These are phyloP conservation scores for Camelina laxa DNA, from an alignment of 345 rosid genomes.

Conservation along the genomic window DNA sequence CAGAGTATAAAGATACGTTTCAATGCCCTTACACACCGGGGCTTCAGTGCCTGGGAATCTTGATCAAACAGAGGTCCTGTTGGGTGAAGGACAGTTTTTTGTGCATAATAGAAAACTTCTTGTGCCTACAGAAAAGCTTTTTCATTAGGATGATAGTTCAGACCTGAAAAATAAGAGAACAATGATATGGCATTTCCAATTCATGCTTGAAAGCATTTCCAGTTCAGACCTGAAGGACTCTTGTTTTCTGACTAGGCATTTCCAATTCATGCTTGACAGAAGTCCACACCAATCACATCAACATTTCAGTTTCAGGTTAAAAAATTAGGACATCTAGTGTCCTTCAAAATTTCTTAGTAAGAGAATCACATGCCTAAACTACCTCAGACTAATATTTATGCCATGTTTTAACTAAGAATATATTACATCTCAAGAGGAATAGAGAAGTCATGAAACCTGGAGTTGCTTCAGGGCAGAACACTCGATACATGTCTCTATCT, in stretches of 20 bases:
- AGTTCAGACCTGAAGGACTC: too few relatives aligned
- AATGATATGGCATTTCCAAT: constrained; percentile 5
- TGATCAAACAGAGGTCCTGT: constrained; percentile 95
- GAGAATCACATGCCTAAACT: constrained; percentile 7
- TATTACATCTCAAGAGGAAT: constrained; percentile 8
- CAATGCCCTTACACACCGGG: constrained; percentile 93
- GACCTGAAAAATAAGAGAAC: background rate
- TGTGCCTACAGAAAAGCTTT: constrained; percentile 57
- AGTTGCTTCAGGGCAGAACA: constrained; percentile 84
- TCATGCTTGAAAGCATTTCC: background rate
- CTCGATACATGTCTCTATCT: constrained; percentile 96
- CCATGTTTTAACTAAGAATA: constrained; percentile 3
- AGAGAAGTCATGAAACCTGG: constrained; percentile 59
- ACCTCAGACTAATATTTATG: background rate
- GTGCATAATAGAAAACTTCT: constrained; percentile 99
- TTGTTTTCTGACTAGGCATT: too few relatives aligned
- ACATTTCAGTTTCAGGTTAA: background rate
- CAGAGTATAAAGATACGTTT: constrained; percentile 97
- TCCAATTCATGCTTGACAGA: background rate
- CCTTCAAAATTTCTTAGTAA: constrained; percentile 16
- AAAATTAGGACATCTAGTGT: background rate
- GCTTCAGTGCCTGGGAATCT: constrained; percentile 87
- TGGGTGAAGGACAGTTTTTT: constrained; percentile 96
- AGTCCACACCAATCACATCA: constrained; percentile 16
- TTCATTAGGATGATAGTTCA: constrained; percentile 27